phyloP scores from a whole-genome alignment of 768 basidiomycete genomes.

The Suillus subalutaceus region DNA sequence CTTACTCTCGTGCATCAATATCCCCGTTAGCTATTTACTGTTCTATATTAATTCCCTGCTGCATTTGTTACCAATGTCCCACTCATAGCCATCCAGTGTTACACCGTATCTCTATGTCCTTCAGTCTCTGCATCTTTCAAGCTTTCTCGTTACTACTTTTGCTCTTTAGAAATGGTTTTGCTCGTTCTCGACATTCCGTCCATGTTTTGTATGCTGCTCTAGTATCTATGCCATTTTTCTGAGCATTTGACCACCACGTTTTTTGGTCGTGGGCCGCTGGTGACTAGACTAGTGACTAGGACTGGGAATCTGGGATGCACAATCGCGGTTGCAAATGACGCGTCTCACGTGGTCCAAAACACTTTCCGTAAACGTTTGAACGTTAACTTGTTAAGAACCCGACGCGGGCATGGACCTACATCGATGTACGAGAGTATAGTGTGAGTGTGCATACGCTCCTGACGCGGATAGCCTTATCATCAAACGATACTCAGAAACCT shows the following conservation, averaged over 20 bases:
- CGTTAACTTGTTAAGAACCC: too few species aligned
- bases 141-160: background rate
- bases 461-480: background rate
- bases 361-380: too few species aligned
- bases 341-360: background rate
- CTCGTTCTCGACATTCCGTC: background rate
- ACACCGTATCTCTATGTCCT: background rate
- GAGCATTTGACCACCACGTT: background rate
- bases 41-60: constrained; percentile 8
- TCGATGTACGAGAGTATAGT: background rate
- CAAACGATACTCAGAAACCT: background rate
- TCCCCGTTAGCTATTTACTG: background rate
- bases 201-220: background rate
- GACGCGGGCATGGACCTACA: background rate
- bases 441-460: background rate
- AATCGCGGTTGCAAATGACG: background rate
- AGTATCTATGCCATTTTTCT: background rate
- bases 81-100: constrained; percentile 4
- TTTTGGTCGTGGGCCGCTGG: background rate
- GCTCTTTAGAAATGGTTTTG: background rate
- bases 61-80: constrained; percentile 1
- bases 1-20: background rate
- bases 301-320: too few species aligned
- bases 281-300: too few species aligned
- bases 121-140: background rate